These are phyloP conservation scores for Cytospora leucostoma DNA, from an alignment of 2,329 filamentous ascomycete species.

Conservation along the genomic window DNA sequence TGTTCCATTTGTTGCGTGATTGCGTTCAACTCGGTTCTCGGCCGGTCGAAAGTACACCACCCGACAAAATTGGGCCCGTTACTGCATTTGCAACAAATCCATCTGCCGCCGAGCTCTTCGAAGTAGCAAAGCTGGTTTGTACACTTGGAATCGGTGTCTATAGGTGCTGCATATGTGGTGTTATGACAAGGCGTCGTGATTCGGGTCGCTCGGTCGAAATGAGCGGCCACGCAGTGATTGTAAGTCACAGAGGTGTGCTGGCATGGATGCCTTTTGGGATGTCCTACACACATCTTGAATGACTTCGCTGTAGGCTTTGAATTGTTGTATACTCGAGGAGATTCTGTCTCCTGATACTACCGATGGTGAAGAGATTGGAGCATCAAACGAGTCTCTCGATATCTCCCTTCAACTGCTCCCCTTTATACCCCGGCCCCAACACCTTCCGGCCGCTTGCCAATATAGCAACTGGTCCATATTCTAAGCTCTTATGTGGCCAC, in stretches of 20 bases:
- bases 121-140: conserved; percentile 55
- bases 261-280: conserved; percentile 54
- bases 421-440: not conserved
- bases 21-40: conserved; percentile 37
- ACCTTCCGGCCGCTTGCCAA: not conserved
- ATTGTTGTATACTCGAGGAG: not conserved
- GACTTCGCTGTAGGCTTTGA: not conserved
- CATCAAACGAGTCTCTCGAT: not conserved
- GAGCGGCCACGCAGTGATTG: conserved; percentile 54
- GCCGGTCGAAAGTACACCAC: conserved; percentile 49
- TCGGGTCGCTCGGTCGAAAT: conserved; percentile 52
- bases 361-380: not conserved
- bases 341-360: not conserved
- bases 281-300: conserved; percentile 54
- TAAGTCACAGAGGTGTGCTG: conserved; percentile 57
- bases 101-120: conserved; percentile 49
- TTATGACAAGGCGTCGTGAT: conserved; percentile 53
- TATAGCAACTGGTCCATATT: not conserved
- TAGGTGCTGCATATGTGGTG: conserved; percentile 48
- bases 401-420: not conserved
- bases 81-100: conserved; percentile 57
- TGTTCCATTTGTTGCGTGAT: conserved; percentile 39
- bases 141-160: conserved; percentile 47
- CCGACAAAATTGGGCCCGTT: conserved; percentile 54
- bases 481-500: conserved; percentile 3